Evolutionary conservation across 306 rosid species (phyloP), one percentile per base, ranked within the genome.

Genomic region (Amphicarpaea edgeworthii): DNA sequence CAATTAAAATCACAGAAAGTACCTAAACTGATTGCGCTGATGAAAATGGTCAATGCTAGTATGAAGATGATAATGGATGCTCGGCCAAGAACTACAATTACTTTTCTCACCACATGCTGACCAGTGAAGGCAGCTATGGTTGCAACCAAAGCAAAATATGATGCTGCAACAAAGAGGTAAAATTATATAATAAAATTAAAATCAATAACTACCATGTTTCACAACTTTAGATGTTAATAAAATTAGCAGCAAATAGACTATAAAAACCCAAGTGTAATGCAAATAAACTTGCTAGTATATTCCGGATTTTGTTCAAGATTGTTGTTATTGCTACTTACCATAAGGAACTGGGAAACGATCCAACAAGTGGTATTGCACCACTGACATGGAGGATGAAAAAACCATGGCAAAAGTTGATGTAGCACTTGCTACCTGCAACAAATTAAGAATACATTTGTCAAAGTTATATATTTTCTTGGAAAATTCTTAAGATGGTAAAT

Each of bases 381-480:
- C 97, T 21, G 97, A 91, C 97, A 91, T 91, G 41, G 97, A 91
- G 19, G 97, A 89, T 21, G 97, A 91, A 83, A 91, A 91, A 23
- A 76, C 81, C 94, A 91, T 91, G n/a, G 91, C 73, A 76, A 91
- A 91, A 32, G 97, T 91, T 75, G 97, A 89, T 40, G 97, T 91
- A 17, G 97, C 97, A 82, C 97, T 91, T 67, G 94, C 94, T 3
- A 91, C 94, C 97, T 91, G 85, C 72, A 63, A 77, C 15, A 50
- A 53, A n/a, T n/a, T n/a, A n/a, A 51, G 14, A 0, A 23, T 19
- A 73, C 23, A 60, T 6, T 40, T 20, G 8, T 75, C 7, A 23
- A 72, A 8, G 23, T 17, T 34, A 58, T 45, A 30, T 81, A 43
- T 66, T n/a, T 61, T 59, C 34, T 59, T 73, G 17, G 40, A 20